Conservation (phyloP, 2,329 filamentous ascomycete species). For the Fusarium bulbicola region DNA sequence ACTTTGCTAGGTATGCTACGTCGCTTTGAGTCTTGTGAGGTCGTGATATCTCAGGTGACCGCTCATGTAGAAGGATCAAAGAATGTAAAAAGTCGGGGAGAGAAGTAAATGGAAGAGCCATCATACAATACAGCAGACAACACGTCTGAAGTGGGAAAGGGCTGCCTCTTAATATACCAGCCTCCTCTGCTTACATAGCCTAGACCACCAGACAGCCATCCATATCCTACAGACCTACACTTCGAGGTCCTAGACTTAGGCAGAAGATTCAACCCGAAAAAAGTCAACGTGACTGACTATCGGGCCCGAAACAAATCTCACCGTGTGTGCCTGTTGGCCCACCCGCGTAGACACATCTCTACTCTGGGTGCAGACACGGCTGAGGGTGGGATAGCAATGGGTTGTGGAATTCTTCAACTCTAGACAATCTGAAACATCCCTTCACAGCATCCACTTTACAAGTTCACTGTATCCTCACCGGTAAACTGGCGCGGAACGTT, state of each 20-base stretch:
- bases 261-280: conserved; percentile 19
- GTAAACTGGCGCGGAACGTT: conserved; percentile 11
- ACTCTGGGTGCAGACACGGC: conserved; percentile 16
- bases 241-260: conserved; percentile 18
- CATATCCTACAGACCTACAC: not conserved
- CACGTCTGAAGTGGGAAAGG: conserved; percentile 9
- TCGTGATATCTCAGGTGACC: conserved; percentile 32
- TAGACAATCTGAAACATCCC: conserved; percentile 27
- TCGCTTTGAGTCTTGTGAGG: conserved; percentile 8
- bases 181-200: conserved; percentile 20
- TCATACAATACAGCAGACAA: conserved; percentile 9
- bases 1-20: not conserved
- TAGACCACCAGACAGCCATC: conserved; percentile 5
- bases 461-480: not conserved
- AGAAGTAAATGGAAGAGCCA: conserved; percentile 21
- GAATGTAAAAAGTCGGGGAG: conserved; percentile 3
- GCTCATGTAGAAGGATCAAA: conserved; percentile 12
- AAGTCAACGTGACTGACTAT: conserved; percentile 33
- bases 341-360: conserved; percentile 22
- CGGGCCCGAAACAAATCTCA: conserved; percentile 16
- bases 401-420: conserved; percentile 16
- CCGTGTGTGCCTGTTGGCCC: conserved; percentile 31
- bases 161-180: conserved; percentile 23
- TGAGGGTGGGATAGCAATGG: conserved; percentile 34
- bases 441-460: not conserved